phyloP scores from a whole-genome alignment of 2,329 filamentous ascomycete genomes.

The Mariannaea elegans region DNA sequence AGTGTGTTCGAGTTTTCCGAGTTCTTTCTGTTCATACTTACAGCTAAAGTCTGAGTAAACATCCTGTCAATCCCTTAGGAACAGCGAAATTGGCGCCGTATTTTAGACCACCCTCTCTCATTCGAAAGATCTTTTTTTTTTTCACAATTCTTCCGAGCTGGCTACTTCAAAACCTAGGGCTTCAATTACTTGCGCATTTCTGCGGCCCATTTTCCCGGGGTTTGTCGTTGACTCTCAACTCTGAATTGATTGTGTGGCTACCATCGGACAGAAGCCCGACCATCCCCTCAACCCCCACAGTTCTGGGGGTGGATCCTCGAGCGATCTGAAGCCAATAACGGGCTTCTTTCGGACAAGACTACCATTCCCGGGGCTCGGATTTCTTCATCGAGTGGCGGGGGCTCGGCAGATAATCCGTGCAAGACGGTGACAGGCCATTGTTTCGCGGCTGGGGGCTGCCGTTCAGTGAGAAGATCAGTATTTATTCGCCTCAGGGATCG shows the following conservation, averaged over 20 bases:
- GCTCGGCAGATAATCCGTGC: slow-evolving; percentile 33
- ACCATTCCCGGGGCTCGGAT: slow-evolving; percentile 22
- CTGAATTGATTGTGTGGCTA: slow-evolving; percentile 2
- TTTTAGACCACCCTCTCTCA: no score
- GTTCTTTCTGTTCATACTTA: no score
- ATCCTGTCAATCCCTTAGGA: no score
- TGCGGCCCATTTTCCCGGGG: not conserved
- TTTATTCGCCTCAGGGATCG: not conserved
- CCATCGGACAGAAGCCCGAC: slow-evolving; percentile 30
- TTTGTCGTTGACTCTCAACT: no score
- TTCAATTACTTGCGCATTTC: no score
- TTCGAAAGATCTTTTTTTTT: no score
- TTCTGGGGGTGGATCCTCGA: slow-evolving; percentile 18
- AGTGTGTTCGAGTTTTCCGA: no score
- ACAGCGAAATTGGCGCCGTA: no score
- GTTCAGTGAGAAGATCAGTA: not conserved
- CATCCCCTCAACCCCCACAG: slow-evolving; percentile 18
- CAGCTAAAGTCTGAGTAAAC: no score
- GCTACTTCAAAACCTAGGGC: no score
- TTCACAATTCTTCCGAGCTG: no score
- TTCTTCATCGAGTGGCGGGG: slow-evolving; percentile 23
- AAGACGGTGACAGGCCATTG: slow-evolving; percentile 10
- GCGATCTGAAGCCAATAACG: not conserved
- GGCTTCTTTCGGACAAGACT: slow-evolving; percentile 9
- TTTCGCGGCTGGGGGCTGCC: slow-evolving; percentile 13